Evolutionary conservation across 106 monocot genomes (phyloP).

Genomic region (Dendrobium officinale): DNA sequence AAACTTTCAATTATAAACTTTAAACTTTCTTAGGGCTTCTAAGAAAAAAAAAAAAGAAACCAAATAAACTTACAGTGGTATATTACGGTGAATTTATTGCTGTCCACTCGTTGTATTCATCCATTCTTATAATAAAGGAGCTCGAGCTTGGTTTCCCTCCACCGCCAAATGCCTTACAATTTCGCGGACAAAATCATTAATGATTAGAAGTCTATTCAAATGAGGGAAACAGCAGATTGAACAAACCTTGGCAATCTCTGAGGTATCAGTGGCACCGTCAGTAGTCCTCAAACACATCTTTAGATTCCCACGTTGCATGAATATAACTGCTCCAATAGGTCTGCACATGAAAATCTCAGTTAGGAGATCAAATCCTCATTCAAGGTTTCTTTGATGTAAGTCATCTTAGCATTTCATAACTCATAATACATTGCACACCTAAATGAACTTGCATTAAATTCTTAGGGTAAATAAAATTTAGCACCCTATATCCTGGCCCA

Average conservation of each 20-base stretch:
- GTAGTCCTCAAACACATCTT: slow-evolving; percentile 75
- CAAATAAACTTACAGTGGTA: background rate
- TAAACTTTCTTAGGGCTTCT: no score
- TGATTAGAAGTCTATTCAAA: background rate
- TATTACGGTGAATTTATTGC: slow-evolving; percentile 13
- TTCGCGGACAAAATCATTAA: background rate
- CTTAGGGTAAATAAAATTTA: background rate
- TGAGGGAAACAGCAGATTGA: background rate
- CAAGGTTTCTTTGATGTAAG: background rate
- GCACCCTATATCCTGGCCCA: background rate
- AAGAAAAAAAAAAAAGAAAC: background rate
- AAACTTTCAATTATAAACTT: no score
- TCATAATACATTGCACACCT: background rate
- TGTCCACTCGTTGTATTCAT: slow-evolving; percentile 75
- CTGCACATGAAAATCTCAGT: slow-evolving; percentile 17
- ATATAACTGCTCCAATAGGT: slow-evolving; percentile 80
- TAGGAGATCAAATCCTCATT: background rate
- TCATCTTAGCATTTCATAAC: background rate
- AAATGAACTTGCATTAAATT: background rate
- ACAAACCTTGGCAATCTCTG: slow-evolving; percentile 72
- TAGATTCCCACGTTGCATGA: slow-evolving; percentile 61
- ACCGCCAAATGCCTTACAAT: slow-evolving; percentile 59
- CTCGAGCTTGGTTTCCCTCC: slow-evolving; percentile 68
- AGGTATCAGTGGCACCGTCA: slow-evolving; percentile 36
- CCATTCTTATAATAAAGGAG: slow-evolving; percentile 83